Evolutionary conservation across 148 eudicot species (phyloP), one percentile per base, ranked within the genome.

Genomic region (Bassia scoparia): DNA sequence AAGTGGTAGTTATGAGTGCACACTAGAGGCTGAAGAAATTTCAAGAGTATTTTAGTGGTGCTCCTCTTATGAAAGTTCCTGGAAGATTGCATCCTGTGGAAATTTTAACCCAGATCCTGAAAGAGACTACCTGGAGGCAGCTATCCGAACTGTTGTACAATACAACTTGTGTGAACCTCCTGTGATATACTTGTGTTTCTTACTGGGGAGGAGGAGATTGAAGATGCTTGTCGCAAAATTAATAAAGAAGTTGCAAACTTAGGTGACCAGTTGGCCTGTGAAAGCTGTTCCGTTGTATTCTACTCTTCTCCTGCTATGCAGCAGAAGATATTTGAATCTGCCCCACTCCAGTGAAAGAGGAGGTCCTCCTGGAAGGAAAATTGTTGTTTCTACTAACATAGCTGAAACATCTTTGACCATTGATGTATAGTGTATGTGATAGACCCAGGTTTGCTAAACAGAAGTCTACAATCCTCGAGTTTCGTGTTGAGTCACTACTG

Each of bases 1-100:
- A 93, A 93, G 69, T 56, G 72, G 93, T 93, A 16, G 96, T 93
- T 61, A 90, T 90, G 93, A 93, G 98, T 93, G 98, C 98, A 93
- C 98, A 27, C 93, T 93, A 31, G 98, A 93, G 81, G 98, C 98
- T 30, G 96, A 93, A n/a, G 60, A 93, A 93, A 84, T 93, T 93
- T 78, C 96, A 90, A 72, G 90, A 83, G 46, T 93, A 90, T 74
- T 93, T 90, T 73, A 76, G 54, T 71, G 85, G 87, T 59, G 96
- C 98, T 58, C 96, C 96, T 41, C 86, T 90, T 65, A 93, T 93
- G 96, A 90, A 88, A 81, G 93, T 93, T 49, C 98, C 98, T 46
- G 98, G 98, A 59, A 83, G 98, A 75, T 92, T 90, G 71, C 96
- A 90, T 76, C 98, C 98, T 0, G 96, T 93, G 58, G 98, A 93